Evolutionary conservation across 176 grass and related monocot species (phyloP).

Genomic region (Elymus sibiricus): DNA sequence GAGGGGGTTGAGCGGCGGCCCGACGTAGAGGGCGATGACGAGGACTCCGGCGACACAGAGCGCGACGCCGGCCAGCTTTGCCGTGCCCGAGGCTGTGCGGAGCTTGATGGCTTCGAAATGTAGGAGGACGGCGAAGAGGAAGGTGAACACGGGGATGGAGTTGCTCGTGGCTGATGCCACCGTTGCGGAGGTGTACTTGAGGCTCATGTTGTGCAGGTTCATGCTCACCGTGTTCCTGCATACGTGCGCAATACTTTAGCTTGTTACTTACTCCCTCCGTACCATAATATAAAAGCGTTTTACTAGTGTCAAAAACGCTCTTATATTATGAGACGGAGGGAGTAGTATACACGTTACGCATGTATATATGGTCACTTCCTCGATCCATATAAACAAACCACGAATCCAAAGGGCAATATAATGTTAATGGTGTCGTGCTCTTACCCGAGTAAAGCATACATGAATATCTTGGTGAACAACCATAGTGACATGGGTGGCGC

Average conservation of each 20-base stretch:
- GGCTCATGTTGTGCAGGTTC: constrained; percentile 49
- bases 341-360: no score
- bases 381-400: not conserved
- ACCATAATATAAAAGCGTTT: no score
- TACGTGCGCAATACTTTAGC: not conserved
- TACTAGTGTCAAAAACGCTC: no score
- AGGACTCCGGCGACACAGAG: not conserved
- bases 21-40: not conserved
- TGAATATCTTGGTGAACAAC: constrained; percentile 67
- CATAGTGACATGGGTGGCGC: constrained; percentile 37
- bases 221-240: constrained; percentile 55
- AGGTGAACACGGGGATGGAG: constrained; percentile 60
- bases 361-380: no score
- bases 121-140: constrained; percentile 56
- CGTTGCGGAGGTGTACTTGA: constrained; percentile 65
- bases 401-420: not conserved
- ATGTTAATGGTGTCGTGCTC: not conserved
- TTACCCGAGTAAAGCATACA: constrained; percentile 47
- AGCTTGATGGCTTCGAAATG: constrained; percentile 53
- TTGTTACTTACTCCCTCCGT: no score
- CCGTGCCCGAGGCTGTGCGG: constrained; percentile 31
- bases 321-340: no score
- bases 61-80: constrained; percentile 38
- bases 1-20: not conserved
- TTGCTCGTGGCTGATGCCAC: constrained; percentile 48